Percentiles rank a stretch among this genome's conserved stretches.
Evolutionary conservation across 176 grass and related monocot genomes (phyloP).

Genomic region (Rhynchospora tenuis): DNA sequence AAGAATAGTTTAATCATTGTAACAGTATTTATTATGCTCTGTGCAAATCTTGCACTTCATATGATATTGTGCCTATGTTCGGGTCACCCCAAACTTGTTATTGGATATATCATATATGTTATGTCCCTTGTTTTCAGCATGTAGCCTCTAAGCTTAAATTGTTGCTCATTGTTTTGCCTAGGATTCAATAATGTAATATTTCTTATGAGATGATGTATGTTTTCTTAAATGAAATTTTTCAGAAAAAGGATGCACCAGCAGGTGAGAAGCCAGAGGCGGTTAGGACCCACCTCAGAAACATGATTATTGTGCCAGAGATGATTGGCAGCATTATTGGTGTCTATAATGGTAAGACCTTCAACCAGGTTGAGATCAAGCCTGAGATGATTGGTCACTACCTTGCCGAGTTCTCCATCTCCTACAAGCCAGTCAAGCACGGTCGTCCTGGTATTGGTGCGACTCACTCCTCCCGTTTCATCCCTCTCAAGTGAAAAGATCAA

Average conservation of each 20-base stretch:
- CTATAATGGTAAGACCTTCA: slow-evolving; percentile 60
- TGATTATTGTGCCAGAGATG: slow-evolving; percentile 75
- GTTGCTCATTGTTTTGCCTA: too few species aligned
- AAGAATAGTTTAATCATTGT: background rate
- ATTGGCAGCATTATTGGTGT: slow-evolving; percentile 54
- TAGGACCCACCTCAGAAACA: slow-evolving; percentile 62
- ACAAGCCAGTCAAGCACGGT: slow-evolving; percentile 64
- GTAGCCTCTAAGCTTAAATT: background rate
- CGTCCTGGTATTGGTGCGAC: slow-evolving; percentile 64
- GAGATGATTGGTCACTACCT: slow-evolving; percentile 72
- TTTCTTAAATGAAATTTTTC: slow-evolving; percentile 20
- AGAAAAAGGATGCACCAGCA: slow-evolving; percentile 54
- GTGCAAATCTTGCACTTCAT: background rate
- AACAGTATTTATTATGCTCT: background rate
- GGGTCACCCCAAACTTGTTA: background rate
- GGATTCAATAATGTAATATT: background rate
- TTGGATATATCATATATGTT: too few species aligned
- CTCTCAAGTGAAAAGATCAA: slow-evolving; percentile 43
- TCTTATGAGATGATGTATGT: background rate
- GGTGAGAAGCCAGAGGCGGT: slow-evolving; percentile 58
- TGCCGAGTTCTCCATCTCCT: slow-evolving; percentile 54
- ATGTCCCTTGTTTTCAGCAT: background rate
- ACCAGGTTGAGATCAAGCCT: slow-evolving; percentile 65
- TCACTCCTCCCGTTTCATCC: slow-evolving; percentile 68
- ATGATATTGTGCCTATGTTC: background rate